Conservation (phyloP, 2,329 filamentous ascomycete genomes). For the Penicillium frequentans region DNA sequence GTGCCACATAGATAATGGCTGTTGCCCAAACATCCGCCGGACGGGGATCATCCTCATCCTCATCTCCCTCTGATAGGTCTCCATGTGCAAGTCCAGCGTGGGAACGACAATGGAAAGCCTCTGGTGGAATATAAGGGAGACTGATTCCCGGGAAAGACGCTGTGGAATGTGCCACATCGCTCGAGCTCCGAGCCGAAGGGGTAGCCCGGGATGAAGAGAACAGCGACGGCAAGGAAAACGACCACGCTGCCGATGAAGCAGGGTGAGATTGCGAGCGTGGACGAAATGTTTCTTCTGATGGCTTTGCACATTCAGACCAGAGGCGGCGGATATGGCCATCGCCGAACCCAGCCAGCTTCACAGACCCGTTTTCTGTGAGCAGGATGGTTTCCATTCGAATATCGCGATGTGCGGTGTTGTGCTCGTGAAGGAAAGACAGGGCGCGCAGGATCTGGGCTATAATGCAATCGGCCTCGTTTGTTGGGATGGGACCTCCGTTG, state of each 20-base stretch:
- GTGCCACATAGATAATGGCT: slow-evolving; percentile 29
- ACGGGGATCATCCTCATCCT: slow-evolving; percentile 9
- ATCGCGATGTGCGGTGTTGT: slow-evolving; percentile 87
- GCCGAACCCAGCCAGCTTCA: slow-evolving; percentile 95
- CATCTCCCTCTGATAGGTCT: not conserved
- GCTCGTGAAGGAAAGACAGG: slow-evolving; percentile 67
- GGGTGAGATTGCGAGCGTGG: slow-evolving; percentile 5
- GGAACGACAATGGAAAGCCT: slow-evolving; percentile 8
- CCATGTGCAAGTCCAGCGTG: not conserved
- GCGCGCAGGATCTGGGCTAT: slow-evolving; percentile 63
- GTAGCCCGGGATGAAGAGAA: slow-evolving; percentile 2
- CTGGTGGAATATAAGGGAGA: slow-evolving; percentile 18
- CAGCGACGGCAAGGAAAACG: slow-evolving; percentile 11
- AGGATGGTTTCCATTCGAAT: slow-evolving; percentile 94
- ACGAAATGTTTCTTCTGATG: not conserved
- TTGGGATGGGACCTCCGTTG: slow-evolving; percentile 71
- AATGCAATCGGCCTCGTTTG: slow-evolving; percentile 81
- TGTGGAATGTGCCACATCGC: not conserved
- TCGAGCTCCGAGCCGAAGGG: not conserved
- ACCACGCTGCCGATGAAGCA: slow-evolving; percentile 4
- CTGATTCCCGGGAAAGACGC: slow-evolving; percentile 16
- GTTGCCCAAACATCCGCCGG: slow-evolving; percentile 31
- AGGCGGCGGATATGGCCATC: slow-evolving; percentile 70
- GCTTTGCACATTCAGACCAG: slow-evolving; percentile 18
- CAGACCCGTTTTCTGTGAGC: slow-evolving; percentile 74